Conservation (phyloP, 148 eudicot genomes). For the Silene latifolia region DNA sequence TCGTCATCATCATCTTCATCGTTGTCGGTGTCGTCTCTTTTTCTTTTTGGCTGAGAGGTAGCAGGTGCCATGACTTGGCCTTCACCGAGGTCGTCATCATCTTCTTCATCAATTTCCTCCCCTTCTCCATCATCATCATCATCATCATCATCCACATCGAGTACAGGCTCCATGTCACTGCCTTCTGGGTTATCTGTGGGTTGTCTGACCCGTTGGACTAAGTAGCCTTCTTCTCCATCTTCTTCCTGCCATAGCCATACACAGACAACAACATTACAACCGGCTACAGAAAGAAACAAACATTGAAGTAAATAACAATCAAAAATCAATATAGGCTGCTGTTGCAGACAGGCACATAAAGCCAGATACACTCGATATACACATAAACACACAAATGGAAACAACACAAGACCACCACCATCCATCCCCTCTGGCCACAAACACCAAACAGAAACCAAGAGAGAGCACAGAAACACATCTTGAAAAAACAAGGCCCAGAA, state of each 20-base stretch:
- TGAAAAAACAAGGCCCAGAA: neutral
- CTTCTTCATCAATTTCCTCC: constrained; percentile 54
- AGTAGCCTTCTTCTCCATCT: constrained; percentile 63
- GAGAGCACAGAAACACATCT: too few relatives aligned
- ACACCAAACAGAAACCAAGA: neutral
- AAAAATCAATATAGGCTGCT: too few relatives aligned
- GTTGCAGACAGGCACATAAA: too few relatives aligned
- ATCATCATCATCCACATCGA: too few relatives aligned
- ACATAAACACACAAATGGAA: neutral
- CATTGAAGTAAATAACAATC: neutral
- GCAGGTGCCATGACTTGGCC: constrained; percentile 45
- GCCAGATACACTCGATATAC: neutral
- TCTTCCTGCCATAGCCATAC: constrained; percentile 57
- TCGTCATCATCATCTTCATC: constrained; percentile 30
- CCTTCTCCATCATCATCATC: constrained; percentile 48
- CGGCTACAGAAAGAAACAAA: neutral
- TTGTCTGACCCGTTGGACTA: constrained; percentile 66
- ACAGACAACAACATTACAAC: neutral
- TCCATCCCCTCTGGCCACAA: neutral
- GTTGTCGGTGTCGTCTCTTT: constrained; percentile 34
- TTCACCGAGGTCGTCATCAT: constrained; percentile 45
- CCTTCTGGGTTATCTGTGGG: too few relatives aligned
- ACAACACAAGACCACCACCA: neutral
- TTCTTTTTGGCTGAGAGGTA: constrained; percentile 41
- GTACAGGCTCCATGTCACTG: too few relatives aligned